A percentile compares a stretch with the other conserved stretches of the same genome.
These are phyloP conservation scores for Macaranga tanarius DNA, from an alignment of 441 rosid genomes.

Conservation along the genomic window DNA sequence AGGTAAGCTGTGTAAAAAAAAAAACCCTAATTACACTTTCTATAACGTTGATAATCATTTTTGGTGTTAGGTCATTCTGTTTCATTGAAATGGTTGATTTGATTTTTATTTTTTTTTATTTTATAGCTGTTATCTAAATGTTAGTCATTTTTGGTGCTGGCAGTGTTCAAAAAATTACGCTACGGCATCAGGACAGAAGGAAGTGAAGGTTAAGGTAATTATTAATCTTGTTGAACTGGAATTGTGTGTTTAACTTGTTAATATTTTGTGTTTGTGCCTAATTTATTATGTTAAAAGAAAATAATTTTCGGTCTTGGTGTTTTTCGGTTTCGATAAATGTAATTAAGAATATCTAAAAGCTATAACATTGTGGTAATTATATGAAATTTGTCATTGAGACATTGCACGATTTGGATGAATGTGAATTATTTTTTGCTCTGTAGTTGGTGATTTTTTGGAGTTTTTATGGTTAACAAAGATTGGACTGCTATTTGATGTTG, in stretches of 20 bases:
- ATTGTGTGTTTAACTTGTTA: not conserved
- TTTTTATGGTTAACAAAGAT: too few species aligned
- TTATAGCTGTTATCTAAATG: constrained; percentile 4
- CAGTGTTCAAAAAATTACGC: constrained; percentile 54
- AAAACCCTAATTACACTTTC: too few species aligned
- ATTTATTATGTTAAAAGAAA: too few species aligned
- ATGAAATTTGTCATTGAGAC: not conserved
- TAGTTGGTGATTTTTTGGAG: not conserved
- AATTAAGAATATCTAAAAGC: not conserved
- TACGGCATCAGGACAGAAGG: constrained; percentile 41
- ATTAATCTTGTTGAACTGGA: not conserved
- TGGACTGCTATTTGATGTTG: not conserved
- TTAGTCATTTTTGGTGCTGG: constrained; percentile 18
- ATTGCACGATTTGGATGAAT: not conserved
- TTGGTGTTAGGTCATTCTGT: too few species aligned
- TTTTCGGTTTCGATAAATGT: too few species aligned
- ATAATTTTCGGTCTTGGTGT: too few species aligned
- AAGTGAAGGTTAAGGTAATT: constrained; percentile 61
- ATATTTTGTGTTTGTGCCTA: not conserved
- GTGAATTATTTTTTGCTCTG: not conserved
- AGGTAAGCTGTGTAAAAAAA: constrained; percentile 39
- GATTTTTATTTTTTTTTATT: too few species aligned
- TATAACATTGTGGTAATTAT: not conserved
- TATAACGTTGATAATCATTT: too few species aligned
- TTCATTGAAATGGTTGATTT: too few species aligned